These are phyloP conservation scores for Trichoderma sp. DNA, from an alignment of 2,329 filamentous ascomycete species.

Conservation along the genomic window DNA sequence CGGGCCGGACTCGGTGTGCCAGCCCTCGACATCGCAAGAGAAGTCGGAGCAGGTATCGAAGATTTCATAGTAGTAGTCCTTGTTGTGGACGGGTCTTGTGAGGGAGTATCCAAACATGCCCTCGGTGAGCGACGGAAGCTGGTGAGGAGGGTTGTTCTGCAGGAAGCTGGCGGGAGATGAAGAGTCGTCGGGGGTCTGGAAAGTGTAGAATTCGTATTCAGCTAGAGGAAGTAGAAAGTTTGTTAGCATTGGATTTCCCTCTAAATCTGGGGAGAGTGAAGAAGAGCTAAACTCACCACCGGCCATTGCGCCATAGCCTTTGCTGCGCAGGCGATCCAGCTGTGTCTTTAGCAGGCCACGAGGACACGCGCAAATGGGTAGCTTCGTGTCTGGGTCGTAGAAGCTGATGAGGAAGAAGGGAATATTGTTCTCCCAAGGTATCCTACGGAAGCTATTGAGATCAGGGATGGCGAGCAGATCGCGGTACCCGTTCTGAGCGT, in stretches of 20 bases:
- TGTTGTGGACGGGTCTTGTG: constrained; percentile 81
- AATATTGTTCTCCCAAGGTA: constrained; percentile 86
- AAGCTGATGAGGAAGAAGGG: constrained; percentile 86
- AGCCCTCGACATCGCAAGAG: constrained; percentile 80
- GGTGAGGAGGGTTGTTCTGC: constrained; percentile 65
- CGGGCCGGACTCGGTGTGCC: constrained; percentile 92
- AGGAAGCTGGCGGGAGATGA: constrained; percentile 73
- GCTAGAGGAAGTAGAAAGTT: constrained; percentile 48
- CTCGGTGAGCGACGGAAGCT: constrained; percentile 78
- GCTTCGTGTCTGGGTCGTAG: constrained; percentile 70
- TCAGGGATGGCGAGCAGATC: constrained; percentile 83
- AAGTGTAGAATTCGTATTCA: constrained; percentile 95
- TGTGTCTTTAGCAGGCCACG: constrained; percentile 69
- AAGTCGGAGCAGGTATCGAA: constrained; percentile 78
- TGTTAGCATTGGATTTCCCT: background rate
- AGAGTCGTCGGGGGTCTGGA: constrained; percentile 61
- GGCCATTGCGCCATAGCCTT: constrained; percentile 81
- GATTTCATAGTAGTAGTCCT: constrained; percentile 87
- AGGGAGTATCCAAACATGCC: constrained; percentile 96
- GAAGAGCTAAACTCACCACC: constrained; percentile 62
- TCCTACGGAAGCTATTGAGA: constrained; percentile 71
- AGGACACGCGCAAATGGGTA: constrained; percentile 74
- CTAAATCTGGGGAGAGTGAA: background rate
- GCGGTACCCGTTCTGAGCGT: constrained; percentile 84
- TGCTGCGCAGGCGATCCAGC: constrained; percentile 61